Percentiles rank a stretch among this genome's conserved stretches.
phyloP scores from a whole-genome alignment of 495 filamentous ascomycete genomes.

The Aspergillus ellipticus region DNA sequence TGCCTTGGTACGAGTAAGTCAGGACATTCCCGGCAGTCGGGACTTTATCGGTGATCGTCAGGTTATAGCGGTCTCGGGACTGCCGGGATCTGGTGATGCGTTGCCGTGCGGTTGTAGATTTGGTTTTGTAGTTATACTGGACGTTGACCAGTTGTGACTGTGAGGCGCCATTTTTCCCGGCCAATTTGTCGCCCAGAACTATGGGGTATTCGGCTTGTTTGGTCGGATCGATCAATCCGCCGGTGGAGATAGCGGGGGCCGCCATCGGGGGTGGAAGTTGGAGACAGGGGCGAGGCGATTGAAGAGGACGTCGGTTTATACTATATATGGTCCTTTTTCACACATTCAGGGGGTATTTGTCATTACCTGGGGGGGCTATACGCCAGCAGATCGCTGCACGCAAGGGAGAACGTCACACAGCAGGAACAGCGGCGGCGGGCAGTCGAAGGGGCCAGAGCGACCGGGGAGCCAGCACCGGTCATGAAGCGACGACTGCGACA shows the following conservation, averaged over 20 bases:
- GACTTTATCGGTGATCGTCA: slow-evolving; percentile 49
- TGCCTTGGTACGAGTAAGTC: slow-evolving; percentile 49
- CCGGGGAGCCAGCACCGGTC: slow-evolving; percentile 11
- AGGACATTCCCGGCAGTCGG: slow-evolving; percentile 37
- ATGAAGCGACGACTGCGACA: slow-evolving; percentile 1
- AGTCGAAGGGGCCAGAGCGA: background rate
- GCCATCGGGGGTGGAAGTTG: slow-evolving; percentile 23
- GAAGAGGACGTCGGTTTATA: slow-evolving; percentile 3
- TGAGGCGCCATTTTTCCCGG: slow-evolving; percentile 21
- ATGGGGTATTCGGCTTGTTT: slow-evolving; percentile 49
- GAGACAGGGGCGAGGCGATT: background rate
- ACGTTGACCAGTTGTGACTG: slow-evolving; percentile 35
- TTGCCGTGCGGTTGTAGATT: slow-evolving; percentile 39
- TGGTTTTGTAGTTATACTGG: slow-evolving; percentile 54
- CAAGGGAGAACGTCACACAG: slow-evolving; percentile 21
- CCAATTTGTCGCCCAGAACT: slow-evolving; percentile 39
- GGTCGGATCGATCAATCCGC: slow-evolving; percentile 43
- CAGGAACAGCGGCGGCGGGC: slow-evolving; percentile 2
- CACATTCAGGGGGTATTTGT: slow-evolving; percentile 5
- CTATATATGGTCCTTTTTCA: slow-evolving; percentile 9
- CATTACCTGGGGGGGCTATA: slow-evolving; percentile 13
- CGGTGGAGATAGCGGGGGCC: slow-evolving; percentile 33
- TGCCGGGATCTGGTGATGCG: slow-evolving; percentile 38
- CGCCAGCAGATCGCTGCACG: slow-evolving; percentile 7
- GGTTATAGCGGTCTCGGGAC: slow-evolving; percentile 41